A percentile compares a stretch with the other conserved stretches of the same genome.
Evolutionary conservation across 768 basidiomycete species (phyloP).

Genomic region (Ephemerocybe angulata): DNA sequence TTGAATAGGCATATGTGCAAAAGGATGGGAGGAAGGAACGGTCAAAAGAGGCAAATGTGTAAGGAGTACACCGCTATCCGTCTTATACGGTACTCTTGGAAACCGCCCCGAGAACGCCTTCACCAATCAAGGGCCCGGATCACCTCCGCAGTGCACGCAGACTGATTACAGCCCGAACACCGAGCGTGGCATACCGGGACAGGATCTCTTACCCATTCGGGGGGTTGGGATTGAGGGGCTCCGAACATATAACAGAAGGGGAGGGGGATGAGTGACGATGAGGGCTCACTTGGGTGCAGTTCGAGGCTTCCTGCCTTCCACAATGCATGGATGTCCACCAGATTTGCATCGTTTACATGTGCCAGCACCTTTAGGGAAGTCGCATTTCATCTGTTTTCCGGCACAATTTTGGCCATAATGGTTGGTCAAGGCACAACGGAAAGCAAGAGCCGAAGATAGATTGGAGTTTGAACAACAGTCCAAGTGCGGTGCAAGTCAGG

Average conservation of each 20-base stretch:
- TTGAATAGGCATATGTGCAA: slow-evolving; percentile 8
- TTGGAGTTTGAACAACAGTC: no score
- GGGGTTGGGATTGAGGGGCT: slow-evolving; percentile 5
- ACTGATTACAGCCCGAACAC: no score
- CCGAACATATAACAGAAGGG: slow-evolving; percentile 6
- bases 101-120: no score
- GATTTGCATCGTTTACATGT: slow-evolving; percentile 76
- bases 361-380: slow-evolving; percentile 66
- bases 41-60: not conserved
- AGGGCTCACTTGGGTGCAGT: slow-evolving; percentile 76
- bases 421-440: no score
- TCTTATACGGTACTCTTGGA: no score
- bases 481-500: not conserved
- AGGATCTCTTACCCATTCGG: no score
- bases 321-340: slow-evolving; percentile 74
- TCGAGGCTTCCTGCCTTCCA: slow-evolving; percentile 77
- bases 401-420: not conserved
- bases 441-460: no score
- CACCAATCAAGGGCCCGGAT: no score
- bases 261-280: slow-evolving; percentile 7
- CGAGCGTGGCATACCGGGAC: no score
- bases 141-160: no score
- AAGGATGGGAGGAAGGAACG: slow-evolving; percentile 3
- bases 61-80: no score
- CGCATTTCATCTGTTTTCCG: slow-evolving; percentile 75